phyloP scores from a whole-genome alignment of 1,139 yeast species.

The Pneumocystis canis region DNA sequence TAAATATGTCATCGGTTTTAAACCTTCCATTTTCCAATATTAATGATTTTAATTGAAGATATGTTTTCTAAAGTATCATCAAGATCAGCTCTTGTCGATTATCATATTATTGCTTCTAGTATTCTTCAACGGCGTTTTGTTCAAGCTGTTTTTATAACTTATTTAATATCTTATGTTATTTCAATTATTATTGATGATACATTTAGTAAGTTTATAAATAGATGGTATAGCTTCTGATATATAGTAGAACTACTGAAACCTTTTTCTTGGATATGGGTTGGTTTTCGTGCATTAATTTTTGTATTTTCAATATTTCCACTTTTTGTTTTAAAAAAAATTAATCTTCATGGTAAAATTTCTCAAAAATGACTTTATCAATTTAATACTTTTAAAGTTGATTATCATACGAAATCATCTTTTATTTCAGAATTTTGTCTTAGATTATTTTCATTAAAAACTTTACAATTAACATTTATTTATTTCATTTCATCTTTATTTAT shows the following conservation, averaged over 20 bases:
- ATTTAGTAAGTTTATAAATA: constrained; percentile 10
- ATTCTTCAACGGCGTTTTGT: constrained; percentile 22
- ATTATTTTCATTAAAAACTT: constrained; percentile 5
- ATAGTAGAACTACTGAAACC: background rate
- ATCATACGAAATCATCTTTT: constrained; percentile 1
- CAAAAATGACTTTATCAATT: constrained; percentile 20
- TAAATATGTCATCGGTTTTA: background rate
- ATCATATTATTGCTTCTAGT: constrained; percentile 19
- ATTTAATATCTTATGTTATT: constrained; percentile 15
- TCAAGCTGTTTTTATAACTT: constrained; percentile 19
- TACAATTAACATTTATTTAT: constrained; percentile 7
- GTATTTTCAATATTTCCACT: constrained; percentile 19
- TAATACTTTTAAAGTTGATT: constrained; percentile 16
- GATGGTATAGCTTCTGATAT: background rate
- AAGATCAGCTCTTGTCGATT: constrained; percentile 15
- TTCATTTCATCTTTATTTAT: constrained; percentile 5
- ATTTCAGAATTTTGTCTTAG: constrained; percentile 7
- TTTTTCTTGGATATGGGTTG: constrained; percentile 7
- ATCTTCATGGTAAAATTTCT: constrained; percentile 16
- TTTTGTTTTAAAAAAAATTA: constrained; percentile 21
- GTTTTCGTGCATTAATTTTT: constrained; percentile 16
- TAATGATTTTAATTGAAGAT: background rate
- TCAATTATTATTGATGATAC: constrained; percentile 14
- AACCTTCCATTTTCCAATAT: background rate
- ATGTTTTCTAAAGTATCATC: background rate